Base-by-base conservation (phyloP, 345 rosid species). In the Brassica cretica region DNA sequence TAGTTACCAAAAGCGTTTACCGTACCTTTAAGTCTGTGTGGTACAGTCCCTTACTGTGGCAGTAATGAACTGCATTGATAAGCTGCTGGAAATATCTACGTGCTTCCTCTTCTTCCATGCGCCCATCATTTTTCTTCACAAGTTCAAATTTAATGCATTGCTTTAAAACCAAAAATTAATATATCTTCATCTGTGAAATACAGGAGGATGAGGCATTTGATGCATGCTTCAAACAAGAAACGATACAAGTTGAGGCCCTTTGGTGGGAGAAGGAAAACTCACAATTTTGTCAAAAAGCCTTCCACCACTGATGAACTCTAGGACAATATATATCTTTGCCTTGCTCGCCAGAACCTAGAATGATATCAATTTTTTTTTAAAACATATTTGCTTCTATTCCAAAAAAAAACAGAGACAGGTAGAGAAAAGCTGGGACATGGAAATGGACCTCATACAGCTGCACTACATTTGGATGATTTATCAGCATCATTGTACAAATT, bases 81-180 rank as follows among this genome's bases (percentile, higher is more conserved):
- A 95, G 98, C 82, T 93, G 96, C 87, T 93, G 99, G 76, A 95
- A 95, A 69, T 95, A 91, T 80, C 88, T 84, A n/a, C 94, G 88
- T 35, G 97, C 97, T 79, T 93, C 93, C 35, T 90, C 91, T 81
- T 95, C 99, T 68, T 87, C 86, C 99, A 93, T 88, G 65, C 93
- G 86, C 68, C 93, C 93, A 77, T 88, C 83, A 70, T 88, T 95
- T 86, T 87, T 92, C 99, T 95, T 84, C 66, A 77, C 67, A 86
- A 70, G 55, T 82, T 64, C 5, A 90, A 74, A 71, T 62, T 10
- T 61, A 80, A 69, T 4, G 14, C 24, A 74, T 71, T 49, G 35
- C 63, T 27, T 19, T 30, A 32, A 68, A 18, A 18, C 9, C 33
- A 64, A 33, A 4, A 12, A 11, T 18, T 49, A 44, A 46, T 12